These are phyloP conservation scores for Brassica balearica DNA, from an alignment of 441 rosid genomes.

Conservation along the genomic window DNA sequence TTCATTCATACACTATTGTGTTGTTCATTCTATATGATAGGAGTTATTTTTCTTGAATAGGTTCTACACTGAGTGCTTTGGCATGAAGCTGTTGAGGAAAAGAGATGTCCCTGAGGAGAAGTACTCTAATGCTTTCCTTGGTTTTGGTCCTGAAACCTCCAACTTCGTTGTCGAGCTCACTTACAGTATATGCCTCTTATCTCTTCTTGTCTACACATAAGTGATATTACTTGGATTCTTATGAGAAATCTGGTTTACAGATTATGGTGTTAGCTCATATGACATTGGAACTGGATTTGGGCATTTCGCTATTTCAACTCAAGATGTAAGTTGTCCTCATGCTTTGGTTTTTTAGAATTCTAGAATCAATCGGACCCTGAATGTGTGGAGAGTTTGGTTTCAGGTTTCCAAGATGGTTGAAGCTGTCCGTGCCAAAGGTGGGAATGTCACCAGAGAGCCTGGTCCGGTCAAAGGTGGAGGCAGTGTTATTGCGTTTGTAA, in stretches of 20 bases:
- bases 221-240: conserved; percentile 3
- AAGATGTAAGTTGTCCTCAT: conserved; percentile 60
- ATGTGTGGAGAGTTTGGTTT: conserved; percentile 23
- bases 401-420: conserved; percentile 91
- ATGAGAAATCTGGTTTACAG: conserved; percentile 45
- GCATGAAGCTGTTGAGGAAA: conserved; percentile 91
- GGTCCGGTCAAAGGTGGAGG: conserved; percentile 96
- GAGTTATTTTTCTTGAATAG: conserved; percentile 44
- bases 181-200: conserved; percentile 59
- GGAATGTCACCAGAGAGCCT: conserved; percentile 80
- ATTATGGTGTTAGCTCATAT: conserved; percentile 86
- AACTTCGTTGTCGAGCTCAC: conserved; percentile 88
- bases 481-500: conserved; percentile 82
- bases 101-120: conserved; percentile 97
- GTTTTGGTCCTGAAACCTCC: conserved; percentile 85
- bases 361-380: not conserved
- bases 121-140: conserved; percentile 93
- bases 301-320: conserved; percentile 90
- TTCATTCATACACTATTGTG: not conserved
- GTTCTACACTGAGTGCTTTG: conserved; percentile 94
- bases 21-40: not conserved
- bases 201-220: not conserved
- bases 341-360: not conserved
- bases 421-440: conserved; percentile 78
- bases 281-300: conserved; percentile 98